Evolutionary conservation across 1,284 basidiomycete genomes (phyloP), one percentile per base, ranked within the genome.

Genomic region (Sporisorium scitamineum): DNA sequence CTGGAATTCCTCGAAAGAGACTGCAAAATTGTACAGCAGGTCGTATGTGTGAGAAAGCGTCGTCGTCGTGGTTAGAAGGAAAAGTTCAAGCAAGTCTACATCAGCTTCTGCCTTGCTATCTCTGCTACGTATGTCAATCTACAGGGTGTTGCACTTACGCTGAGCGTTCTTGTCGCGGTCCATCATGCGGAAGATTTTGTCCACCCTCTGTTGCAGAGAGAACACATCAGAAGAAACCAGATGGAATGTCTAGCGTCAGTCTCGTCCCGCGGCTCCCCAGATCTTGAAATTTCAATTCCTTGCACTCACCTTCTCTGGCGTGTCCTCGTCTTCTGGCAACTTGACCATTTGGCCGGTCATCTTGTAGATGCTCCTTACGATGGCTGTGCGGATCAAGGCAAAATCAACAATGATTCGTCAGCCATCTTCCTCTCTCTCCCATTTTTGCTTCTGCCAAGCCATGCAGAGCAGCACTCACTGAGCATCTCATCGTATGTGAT

Each of bases 261-360:
- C 16, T 26, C 27, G n/a, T 18, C n/a, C 16, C 2, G 16, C 26
- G 32, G 3, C n/a, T 16, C 8, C 22, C 22, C 50, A 4, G 20
- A 9, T 27, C 2, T n/a, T 13, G 27, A 16, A 16, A 48, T 18
- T 26, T 29, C 18, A 8, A 37, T 18, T 22, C 24, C 39, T 24
- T 11, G 45, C 20, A 54, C 87, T 53, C 76, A 92, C 95, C 92
- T 99, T 99, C 87, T 98, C 95, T 1, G 97, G 97, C 20, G 97
- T 99, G 87, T 99, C 95, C 87, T 99, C 97, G 86, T 99, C 97
- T 54, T 92, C 89, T 18, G 97, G 96, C 27, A 99, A 90, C 86
- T 95, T 96, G 81, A 99, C 96, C 95, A 99, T 98, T 86, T 97
- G 93, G 14, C 97, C 96, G 5, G 85, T 86, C 84, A 86, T 84